Evolutionary conservation across 2,329 filamentous ascomycete genomes (phyloP), one percentile per base, ranked within the genome.

Genomic region (Colletotrichum sp.): DNA sequence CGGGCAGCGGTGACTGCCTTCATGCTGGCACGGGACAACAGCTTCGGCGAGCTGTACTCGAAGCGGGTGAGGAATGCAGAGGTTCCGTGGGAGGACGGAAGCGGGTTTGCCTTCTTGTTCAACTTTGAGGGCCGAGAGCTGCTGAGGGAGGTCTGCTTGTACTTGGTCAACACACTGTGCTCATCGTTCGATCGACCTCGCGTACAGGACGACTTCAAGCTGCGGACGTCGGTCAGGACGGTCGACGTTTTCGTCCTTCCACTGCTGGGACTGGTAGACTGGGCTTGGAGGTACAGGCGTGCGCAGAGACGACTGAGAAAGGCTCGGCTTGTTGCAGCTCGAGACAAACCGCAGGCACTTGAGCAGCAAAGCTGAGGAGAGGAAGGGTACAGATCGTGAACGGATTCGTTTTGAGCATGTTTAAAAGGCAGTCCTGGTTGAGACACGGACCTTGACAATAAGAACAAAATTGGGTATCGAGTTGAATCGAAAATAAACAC

Each of bases 271-370:
- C 31, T 66, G 34, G 9, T 72, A 12, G 72, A 74, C 12, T 74
- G 72, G 72, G 72, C 63, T 29, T 74, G 72, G 72, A 69, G 72
- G 43, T 74, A 72, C 18, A 67, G 68, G 18, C 68, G 36, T 11
- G 62, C 72, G 54, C 62, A 15, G 55, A 71, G 24, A 24, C 34
- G 55, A 6, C 21, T 31, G 33, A 66, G 34, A 16, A 38, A 55
- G 29, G 31, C 27, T 43, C 57, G 55, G 12, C 21, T 51, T 66
- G 33, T 59, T 12, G 57, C 21, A 13, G 55, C 16, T 16, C 43
- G 34, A 9, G 43, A 13, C 5, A 51, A 36, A 24, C 8, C 29
- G 59, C n/a, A 43, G 31, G 12, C 24, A 43, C n/a, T 16, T 8
- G 31, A 58, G 29, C 9, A 31, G 36, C 29, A 18, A 9, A 18